Conservation (phyloP, 2,329 filamentous ascomycete species). For the Monosporascus sp. region DNA sequence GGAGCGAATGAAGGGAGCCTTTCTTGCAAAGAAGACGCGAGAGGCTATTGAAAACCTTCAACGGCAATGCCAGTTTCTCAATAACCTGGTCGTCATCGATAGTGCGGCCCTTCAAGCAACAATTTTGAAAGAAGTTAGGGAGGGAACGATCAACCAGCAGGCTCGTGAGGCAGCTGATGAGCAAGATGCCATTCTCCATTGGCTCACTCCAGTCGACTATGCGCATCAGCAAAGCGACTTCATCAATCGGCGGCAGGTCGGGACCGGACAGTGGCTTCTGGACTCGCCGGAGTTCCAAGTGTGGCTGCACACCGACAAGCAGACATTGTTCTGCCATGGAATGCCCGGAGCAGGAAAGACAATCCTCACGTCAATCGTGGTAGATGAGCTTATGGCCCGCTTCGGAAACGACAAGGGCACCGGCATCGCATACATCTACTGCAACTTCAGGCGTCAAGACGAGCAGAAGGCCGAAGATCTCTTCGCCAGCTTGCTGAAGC, state of each 20-base stretch:
- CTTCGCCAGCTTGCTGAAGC: conserved; percentile 30
- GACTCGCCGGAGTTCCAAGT: conserved; percentile 4
- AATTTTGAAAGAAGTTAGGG: no score
- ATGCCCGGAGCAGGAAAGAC: conserved; percentile 46
- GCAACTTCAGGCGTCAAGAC: conserved; percentile 31
- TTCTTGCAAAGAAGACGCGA: no score
- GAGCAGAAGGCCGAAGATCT: conserved; percentile 31
- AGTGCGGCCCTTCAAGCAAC: no score
- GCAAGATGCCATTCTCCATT: conserved; percentile 24
- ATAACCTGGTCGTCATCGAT: no score
- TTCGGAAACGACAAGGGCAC: conserved; percentile 8
- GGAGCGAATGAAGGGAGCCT: no score
- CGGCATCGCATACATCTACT: conserved; percentile 41
- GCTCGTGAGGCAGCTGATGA: conserved; percentile 3
- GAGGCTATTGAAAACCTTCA: no score
- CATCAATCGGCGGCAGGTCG: conserved; percentile 29
- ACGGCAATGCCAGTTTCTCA: no score
- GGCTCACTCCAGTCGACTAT: conserved; percentile 33
- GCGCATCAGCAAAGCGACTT: conserved; percentile 33
- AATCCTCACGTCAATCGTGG: conserved; percentile 34
- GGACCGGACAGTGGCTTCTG: conserved; percentile 26
- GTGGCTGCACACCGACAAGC: conserved; percentile 6
- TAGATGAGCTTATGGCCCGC: conserved; percentile 31
- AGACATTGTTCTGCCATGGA: conserved; percentile 39
- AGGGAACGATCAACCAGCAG: no score